These are phyloP conservation scores for Cytospora schulzeri DNA, from an alignment of 2,329 filamentous ascomycete species.

Conservation along the genomic window DNA sequence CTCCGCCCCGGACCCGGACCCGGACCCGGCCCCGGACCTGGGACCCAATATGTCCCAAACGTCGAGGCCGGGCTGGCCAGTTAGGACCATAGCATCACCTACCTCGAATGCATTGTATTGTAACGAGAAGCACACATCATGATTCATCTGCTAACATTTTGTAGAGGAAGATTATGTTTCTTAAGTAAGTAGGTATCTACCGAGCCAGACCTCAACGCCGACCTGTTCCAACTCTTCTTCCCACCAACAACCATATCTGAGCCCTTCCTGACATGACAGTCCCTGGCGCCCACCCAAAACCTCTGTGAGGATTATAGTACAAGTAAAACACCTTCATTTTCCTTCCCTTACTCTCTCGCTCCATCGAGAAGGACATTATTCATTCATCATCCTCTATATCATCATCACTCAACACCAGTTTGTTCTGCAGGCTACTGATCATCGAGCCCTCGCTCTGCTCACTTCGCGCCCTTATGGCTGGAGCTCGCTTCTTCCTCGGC, in stretches of 20 bases:
- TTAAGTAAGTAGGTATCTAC: background rate
- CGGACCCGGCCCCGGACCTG: too few relatives aligned
- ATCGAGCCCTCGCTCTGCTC: slow-evolving; percentile 34
- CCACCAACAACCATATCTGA: background rate
- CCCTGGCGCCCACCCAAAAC: background rate
- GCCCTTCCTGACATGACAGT: background rate
- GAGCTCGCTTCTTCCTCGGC: slow-evolving; percentile 49
- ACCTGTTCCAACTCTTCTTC: background rate
- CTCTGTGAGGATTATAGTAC: background rate
- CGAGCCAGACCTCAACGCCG: background rate
- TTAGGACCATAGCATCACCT: too few relatives aligned
- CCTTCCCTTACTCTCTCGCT: background rate
- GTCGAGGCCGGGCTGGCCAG: too few relatives aligned
- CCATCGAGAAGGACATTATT: background rate
- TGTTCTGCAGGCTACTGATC: slow-evolving; percentile 54
- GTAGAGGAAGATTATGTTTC: background rate
- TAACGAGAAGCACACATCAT: too few relatives aligned
- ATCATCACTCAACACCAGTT: slow-evolving; percentile 76
- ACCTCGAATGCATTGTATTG: too few relatives aligned
- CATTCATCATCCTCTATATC: slow-evolving; percentile 72
- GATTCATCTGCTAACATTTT: background rate
- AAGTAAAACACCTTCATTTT: background rate
- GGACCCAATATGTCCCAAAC: too few relatives aligned
- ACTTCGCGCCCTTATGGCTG: slow-evolving; percentile 32
- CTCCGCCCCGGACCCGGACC: too few relatives aligned